A percentile compares a stretch with the other conserved stretches of the same genome.
Evolutionary conservation across 73 alveolate species (phyloP).

Genomic region (Diophrys appendiculata): DNA sequence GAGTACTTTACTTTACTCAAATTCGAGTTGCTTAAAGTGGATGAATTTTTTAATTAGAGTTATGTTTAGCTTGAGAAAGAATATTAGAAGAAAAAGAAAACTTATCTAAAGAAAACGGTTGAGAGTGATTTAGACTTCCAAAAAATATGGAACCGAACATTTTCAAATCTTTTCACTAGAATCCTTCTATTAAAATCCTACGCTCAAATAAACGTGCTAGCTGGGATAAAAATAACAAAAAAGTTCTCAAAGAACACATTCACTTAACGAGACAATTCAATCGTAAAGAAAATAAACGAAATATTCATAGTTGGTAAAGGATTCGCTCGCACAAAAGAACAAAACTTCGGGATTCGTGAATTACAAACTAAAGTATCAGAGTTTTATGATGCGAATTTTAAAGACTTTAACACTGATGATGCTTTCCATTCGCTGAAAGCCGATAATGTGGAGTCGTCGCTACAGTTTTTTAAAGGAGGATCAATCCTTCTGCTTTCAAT

Average conservation of each 20-base stretch:
- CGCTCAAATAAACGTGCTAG: conserved; percentile 41
- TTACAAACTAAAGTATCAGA: not conserved
- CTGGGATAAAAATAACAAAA: conserved; percentile 18
- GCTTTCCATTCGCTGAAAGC: conserved; percentile 16
- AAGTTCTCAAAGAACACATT: conserved; percentile 36
- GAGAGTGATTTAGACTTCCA: conserved; percentile 40
- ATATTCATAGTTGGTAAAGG: not conserved
- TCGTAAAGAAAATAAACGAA: not conserved
- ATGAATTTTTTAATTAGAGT: not conserved
- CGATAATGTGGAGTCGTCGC: conserved; percentile 1
- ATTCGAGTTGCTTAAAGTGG: not conserved
- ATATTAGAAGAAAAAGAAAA: no score
- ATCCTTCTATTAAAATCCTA: conserved; percentile 31
- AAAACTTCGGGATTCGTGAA: not conserved
- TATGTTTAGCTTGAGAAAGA: not conserved
- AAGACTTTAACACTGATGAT: conserved; percentile 10
- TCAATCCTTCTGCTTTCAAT: not conserved
- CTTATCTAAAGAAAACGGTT: not conserved
- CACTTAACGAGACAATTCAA: conserved; percentile 20
- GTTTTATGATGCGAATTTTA: conserved; percentile 1
- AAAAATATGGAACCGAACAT: conserved; percentile 55
- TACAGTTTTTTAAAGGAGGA: not conserved
- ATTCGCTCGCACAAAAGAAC: not conserved
- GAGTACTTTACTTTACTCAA: not conserved
- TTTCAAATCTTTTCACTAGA: conserved; percentile 1